Conservation (phyloP, 2,329 filamentous ascomycete species). For the Emergomyces orientalis region DNA sequence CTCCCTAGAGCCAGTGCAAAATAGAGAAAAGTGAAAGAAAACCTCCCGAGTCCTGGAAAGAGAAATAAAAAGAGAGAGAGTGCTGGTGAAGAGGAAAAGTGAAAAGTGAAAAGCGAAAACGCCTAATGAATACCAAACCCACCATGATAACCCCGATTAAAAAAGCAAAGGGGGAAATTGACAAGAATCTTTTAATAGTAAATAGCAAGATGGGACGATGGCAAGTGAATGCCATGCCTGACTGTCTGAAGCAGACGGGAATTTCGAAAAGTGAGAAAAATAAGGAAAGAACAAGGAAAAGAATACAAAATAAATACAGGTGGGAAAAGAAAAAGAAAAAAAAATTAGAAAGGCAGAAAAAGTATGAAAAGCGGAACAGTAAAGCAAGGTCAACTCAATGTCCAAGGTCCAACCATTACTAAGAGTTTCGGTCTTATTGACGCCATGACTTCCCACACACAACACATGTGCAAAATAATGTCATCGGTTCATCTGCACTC, state of each 20-base stretch:
- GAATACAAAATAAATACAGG: not conserved
- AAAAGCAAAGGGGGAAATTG: not conserved
- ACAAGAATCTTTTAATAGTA: not conserved
- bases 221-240: not conserved
- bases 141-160: not conserved
- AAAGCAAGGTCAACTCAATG: not conserved
- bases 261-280: not conserved
- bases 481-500: slow-evolving; percentile 80
- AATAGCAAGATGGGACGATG: not conserved
- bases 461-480: slow-evolving; percentile 40
- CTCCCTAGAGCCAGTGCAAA: not conserved
- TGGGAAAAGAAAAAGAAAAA: not conserved
- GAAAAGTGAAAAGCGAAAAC: not conserved
- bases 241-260: not conserved
- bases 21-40: not conserved
- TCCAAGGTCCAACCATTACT: not conserved
- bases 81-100: not conserved
- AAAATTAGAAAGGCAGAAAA: not conserved
- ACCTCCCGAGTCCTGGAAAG: not conserved
- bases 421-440: slow-evolving; percentile 22
- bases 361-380: not conserved
- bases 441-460: slow-evolving; percentile 42
- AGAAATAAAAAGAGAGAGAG: not conserved
- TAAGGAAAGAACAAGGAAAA: slow-evolving; percentile 4
- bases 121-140: not conserved